Evolutionary conservation across 2,329 filamentous ascomycete species (phyloP).

Genomic region (Alternaria conjuncta): DNA sequence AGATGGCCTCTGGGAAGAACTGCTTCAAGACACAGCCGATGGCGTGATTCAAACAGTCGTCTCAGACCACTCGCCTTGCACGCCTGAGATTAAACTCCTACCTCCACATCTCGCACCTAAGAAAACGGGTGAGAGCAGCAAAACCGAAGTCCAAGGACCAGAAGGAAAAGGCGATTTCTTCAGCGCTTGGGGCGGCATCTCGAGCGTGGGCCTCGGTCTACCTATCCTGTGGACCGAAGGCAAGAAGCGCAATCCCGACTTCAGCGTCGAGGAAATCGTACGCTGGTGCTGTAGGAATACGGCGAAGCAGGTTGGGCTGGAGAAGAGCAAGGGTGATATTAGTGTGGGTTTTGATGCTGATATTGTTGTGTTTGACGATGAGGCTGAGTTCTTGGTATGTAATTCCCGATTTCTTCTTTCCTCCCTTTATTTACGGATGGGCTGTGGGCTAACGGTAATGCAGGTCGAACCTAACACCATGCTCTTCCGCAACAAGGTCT

Average conservation of each 20-base stretch:
- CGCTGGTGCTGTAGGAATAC: slow-evolving; percentile 86
- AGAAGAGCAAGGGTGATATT: slow-evolving; percentile 81
- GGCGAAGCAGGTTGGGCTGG: slow-evolving; percentile 83
- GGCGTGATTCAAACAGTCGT: slow-evolving; percentile 92
- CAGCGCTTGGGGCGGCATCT: slow-evolving; percentile 94
- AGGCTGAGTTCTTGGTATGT: slow-evolving; percentile 75
- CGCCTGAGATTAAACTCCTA: slow-evolving; percentile 88
- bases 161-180: slow-evolving; percentile 81
- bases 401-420: not conserved
- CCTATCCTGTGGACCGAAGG: slow-evolving; percentile 87
- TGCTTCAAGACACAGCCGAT: slow-evolving; percentile 60
- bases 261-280: slow-evolving; percentile 77
- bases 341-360: slow-evolving; percentile 86
- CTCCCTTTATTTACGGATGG: not conserved
- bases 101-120: slow-evolving; percentile 70
- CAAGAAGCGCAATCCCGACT: slow-evolving; percentile 62
- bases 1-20: slow-evolving; percentile 84
- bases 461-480: slow-evolving; percentile 70
- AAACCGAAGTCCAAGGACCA: slow-evolving; percentile 46
- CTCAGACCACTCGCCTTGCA: slow-evolving; percentile 95
- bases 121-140: slow-evolving; percentile 38
- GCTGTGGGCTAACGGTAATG: slow-evolving; percentile 1
- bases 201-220: slow-evolving; percentile 88
- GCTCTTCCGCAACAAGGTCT: slow-evolving; percentile 94
- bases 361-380: slow-evolving; percentile 89